Base-by-base conservation (phyloP, 495 filamentous ascomycete genomes). In the Opeltia flavorubescens region DNA sequence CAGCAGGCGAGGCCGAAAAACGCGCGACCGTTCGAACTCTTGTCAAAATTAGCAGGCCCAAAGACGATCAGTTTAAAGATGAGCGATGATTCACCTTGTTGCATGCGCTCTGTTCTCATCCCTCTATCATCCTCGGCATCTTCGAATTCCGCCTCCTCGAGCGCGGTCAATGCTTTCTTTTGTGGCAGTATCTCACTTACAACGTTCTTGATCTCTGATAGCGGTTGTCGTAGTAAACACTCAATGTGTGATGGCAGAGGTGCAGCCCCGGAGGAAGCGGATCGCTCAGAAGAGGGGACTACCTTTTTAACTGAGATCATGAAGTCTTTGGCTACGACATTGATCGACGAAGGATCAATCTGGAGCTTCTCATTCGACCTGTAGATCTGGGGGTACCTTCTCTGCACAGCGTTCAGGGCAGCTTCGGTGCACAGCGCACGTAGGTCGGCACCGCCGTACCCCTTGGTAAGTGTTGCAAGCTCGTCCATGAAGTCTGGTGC, bases 291-390 rank as follows among this genome's bases (percentile, higher is more conserved):
- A 2, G 93, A 95, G 4, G 91, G 93, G 15, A 95, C 74, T 66
- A 96, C 86, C 60, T 89, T 94, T 62, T 94, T 95, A 59, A 93
- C 73, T 0, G 93, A 89, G 18, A 95, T 70, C 83, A 95, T 94
- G 59, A 98, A 96, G 59, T 98, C 91, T 51, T 88, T 88, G 12
- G 93, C 83, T 21, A 80, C 77, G 45, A 96, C 77, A 23, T 78
- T 77, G 53, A 98, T 89, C 49, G 73, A 83, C 43, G 76, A 75
- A 0, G 87, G 83, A 55, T 95, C 80, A 46, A 96, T 88, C 24
- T 88, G 62, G 26, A 96, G 80, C 63, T 96, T 96, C 59, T 93
- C 74, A 55, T 84, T 76, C 0, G 89, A 91, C 44, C 77, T 74
- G 68, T 98, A 98, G 41, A 98, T 94, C 57, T 98, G 93, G 7